These are phyloP conservation scores for Catharanthus roseus DNA, from an alignment of 257 asterid genomes.

Conservation along the genomic window DNA sequence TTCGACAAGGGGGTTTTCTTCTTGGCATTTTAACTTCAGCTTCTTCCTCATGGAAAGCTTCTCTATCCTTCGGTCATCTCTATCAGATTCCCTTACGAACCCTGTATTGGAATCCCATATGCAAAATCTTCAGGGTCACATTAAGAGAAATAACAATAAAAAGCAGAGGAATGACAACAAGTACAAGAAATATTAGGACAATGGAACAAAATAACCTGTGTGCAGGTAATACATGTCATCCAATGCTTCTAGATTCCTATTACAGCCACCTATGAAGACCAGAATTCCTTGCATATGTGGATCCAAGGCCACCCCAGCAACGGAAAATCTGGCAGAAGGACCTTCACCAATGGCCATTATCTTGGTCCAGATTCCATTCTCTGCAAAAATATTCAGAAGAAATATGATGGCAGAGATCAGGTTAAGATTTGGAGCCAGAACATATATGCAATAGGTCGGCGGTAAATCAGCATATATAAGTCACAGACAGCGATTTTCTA, in stretches of 20 bases:
- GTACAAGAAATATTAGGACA: not conserved
- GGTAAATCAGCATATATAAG: conserved; percentile 3
- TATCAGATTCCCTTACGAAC: conserved; percentile 48
- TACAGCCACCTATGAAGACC: conserved; percentile 88
- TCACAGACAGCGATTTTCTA: not conserved
- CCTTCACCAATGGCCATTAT: conserved; percentile 62
- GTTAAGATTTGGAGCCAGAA: not conserved
- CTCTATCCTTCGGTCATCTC: conserved; percentile 67
- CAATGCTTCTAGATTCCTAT: conserved; percentile 89
- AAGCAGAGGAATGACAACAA: conserved; percentile 18
- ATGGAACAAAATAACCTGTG: conserved; percentile 52
- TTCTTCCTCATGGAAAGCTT: conserved; percentile 86
- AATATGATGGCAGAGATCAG: not conserved
- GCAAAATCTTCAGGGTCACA: not conserved
- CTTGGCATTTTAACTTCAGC: conserved; percentile 83
- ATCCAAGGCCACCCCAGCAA: conserved; percentile 90
- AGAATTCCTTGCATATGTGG: conserved; percentile 85
- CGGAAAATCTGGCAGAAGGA: conserved; percentile 88
- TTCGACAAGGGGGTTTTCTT: conserved; percentile 24
- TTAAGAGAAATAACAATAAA: not conserved
- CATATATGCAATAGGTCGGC: not conserved
- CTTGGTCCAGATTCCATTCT: conserved; percentile 73
- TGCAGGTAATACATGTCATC: conserved; percentile 80
- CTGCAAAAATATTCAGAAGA: conserved; percentile 36
- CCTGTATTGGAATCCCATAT: conserved; percentile 35